Evolutionary conservation across 352 stramenopile species (phyloP).

Genomic region (Globisporangium uncinulatum): DNA sequence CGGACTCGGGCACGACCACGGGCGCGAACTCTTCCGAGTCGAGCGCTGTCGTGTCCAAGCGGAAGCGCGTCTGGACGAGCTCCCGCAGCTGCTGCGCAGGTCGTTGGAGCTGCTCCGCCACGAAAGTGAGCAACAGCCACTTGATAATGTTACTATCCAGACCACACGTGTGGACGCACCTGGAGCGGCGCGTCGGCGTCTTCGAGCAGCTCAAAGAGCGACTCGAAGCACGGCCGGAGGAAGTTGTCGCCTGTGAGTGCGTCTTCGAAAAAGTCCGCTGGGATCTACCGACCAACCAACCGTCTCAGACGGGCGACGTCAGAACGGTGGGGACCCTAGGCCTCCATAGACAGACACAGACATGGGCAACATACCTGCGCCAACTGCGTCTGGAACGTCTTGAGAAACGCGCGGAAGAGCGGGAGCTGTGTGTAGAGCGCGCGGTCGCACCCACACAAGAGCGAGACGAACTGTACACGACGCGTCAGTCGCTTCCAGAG

Average conservation of each 20-base stretch:
- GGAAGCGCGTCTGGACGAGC: slow-evolving; percentile 34
- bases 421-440: slow-evolving; percentile 28
- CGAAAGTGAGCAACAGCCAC: slow-evolving; percentile 20
- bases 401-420: slow-evolving; percentile 58
- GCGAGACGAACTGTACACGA: slow-evolving; percentile 55
- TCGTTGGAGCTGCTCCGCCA: slow-evolving; percentile 22
- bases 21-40: slow-evolving; percentile 39
- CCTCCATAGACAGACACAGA: no score
- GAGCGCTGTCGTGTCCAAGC: slow-evolving; percentile 14
- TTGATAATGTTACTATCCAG: background rate
- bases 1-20: slow-evolving; percentile 31
- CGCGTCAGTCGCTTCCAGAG: no score
- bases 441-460: slow-evolving; percentile 59
- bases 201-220: slow-evolving; percentile 58
- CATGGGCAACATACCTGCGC: slow-evolving; percentile 42
- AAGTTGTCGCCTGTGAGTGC: slow-evolving; percentile 58
- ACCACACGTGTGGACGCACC: slow-evolving; percentile 21
- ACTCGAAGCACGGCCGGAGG: slow-evolving; percentile 47
- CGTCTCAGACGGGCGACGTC: background rate
- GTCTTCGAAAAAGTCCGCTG: slow-evolving; percentile 67
- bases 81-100: slow-evolving; percentile 1
- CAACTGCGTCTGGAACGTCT: slow-evolving; percentile 48
- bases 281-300: slow-evolving; percentile 28
- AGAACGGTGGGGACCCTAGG: no score
- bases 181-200: slow-evolving; percentile 30